Conservation (phyloP, 352 stramenopile genomes). For the Pythium phragmiticola region DNA sequence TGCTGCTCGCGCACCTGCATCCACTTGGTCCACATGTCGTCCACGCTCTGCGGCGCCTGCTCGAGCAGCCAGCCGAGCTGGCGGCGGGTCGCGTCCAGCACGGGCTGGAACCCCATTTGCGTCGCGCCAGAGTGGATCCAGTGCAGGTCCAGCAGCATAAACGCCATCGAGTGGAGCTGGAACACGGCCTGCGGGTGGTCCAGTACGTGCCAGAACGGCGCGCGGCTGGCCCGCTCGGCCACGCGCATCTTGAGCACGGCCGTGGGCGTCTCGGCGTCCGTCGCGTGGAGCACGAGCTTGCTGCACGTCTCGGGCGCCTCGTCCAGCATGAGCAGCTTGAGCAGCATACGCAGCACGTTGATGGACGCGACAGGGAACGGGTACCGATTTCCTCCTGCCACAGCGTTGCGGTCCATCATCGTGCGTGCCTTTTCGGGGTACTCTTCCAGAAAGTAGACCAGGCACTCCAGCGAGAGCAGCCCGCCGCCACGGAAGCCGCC, state of each 20-base stretch:
- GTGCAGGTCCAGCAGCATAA: conserved; percentile 83
- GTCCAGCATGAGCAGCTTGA: conserved; percentile 83
- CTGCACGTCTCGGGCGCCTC: conserved; percentile 62
- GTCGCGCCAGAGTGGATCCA: conserved; percentile 79
- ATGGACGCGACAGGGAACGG: conserved; percentile 82
- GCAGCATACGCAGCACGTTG: conserved; percentile 87
- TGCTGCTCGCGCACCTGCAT: conserved; percentile 79
- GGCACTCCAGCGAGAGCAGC: conserved; percentile 65
- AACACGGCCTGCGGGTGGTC: conserved; percentile 65
- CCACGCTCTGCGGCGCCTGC: conserved; percentile 63
- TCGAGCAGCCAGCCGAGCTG: conserved; percentile 84
- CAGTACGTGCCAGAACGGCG: conserved; percentile 81
- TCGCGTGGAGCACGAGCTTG: conserved; percentile 69
- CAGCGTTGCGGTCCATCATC: conserved; percentile 81
- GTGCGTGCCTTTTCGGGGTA: conserved; percentile 69
- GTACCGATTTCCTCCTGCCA: conserved; percentile 72
- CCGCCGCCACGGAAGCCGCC: conserved; percentile 77
- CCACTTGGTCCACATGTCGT: conserved; percentile 85
- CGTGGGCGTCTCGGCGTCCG: conserved; percentile 31
- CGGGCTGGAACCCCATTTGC: conserved; percentile 83
- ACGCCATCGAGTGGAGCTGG: conserved; percentile 82
- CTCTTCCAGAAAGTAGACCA: conserved; percentile 76
- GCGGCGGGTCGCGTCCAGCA: conserved; percentile 71
- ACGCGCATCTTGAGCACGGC: conserved; percentile 74
- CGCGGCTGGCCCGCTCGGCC: conserved; percentile 75